Evolutionary conservation across 768 basidiomycete genomes (phyloP), one percentile per base, ranked within the genome.

Genomic region (Rhodotorula toruloides): DNA sequence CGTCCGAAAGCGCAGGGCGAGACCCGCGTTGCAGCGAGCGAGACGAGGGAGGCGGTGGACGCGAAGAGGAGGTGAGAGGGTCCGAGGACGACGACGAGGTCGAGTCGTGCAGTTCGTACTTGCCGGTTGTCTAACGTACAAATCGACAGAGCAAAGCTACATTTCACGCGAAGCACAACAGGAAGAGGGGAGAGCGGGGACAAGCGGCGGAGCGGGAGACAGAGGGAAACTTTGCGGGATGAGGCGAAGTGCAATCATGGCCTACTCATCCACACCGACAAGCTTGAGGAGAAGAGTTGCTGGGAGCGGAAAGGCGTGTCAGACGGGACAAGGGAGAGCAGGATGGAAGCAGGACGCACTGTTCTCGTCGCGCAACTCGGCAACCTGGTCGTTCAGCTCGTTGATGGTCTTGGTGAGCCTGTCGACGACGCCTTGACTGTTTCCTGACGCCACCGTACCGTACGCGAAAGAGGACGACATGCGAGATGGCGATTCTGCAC

Each of bases 311-410:
- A 9, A 13, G 54, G 2, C 22, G 14, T 27, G 55, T 10, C 7
- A 27, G 25, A 13, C 34, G 39, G 29, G 17, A 25, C 0, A 27
- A 44, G 39, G 16, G 22, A 12, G 21, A 40, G 44, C 25, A 25
- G 8, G 37, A 9, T n/a, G 2, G 27, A 31, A 54, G 12, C 7
- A 13, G 16, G 37, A 58, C 63, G 48, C 25, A 64, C 63, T 65
- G 57, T 65, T 65, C 37, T 65, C 57, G 4, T 58, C 52, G 13
- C 63, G 39, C 42, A 58, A 5, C 16, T 27, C 36, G 1, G 52
- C 42, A 10, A 58, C 14, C 44, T 65, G 22, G 17, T 65, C 36
- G 48, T 54, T 65, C 19, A 59, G 63, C 21, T 37, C 43, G 3
- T 17, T 16, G 31, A 65, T 34, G 5, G 50, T 48, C 29, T 36